Percentiles rank a stretch among this genome's conserved stretches.
These are phyloP conservation scores for Lathyrus sativus DNA, from an alignment of 306 rosid genomes.

Conservation along the genomic window DNA sequence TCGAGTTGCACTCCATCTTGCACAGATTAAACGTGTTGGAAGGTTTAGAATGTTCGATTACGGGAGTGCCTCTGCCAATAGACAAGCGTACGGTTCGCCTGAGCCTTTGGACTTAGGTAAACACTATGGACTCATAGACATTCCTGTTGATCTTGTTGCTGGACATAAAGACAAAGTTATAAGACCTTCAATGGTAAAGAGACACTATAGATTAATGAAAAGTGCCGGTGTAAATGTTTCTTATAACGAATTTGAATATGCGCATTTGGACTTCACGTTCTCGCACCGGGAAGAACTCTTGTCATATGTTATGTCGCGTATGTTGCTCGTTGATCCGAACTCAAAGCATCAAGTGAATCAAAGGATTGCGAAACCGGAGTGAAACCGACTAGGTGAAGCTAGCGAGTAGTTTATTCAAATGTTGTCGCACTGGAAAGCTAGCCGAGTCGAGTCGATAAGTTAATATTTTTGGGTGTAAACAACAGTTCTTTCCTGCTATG, in stretches of 20 bases:
- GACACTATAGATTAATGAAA: slow-evolving; percentile 76
- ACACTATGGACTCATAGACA: slow-evolving; percentile 59
- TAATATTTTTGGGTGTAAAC: neutral
- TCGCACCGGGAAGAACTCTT: slow-evolving; percentile 89
- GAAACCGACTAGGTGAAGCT: slow-evolving; percentile 33
- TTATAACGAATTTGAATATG: slow-evolving; percentile 77
- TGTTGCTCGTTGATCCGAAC: slow-evolving; percentile 63
- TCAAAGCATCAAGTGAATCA: slow-evolving; percentile 44
- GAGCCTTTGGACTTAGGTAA: slow-evolving; percentile 78
- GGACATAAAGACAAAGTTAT: slow-evolving; percentile 88
- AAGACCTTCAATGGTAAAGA: slow-evolving; percentile 81
- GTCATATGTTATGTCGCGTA: slow-evolving; percentile 78
- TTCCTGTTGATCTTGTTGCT: slow-evolving; percentile 89
- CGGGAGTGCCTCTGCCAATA: slow-evolving; percentile 60
- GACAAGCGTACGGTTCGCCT: slow-evolving; percentile 61
- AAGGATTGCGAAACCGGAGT: slow-evolving; percentile 40
- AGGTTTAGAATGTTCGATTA: slow-evolving; percentile 77
- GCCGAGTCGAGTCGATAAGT: neutral
- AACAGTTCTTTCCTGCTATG: slow-evolving; percentile 25
- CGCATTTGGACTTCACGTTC: slow-evolving; percentile 93
- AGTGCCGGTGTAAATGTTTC: slow-evolving; percentile 62
- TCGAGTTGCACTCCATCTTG: slow-evolving; percentile 74
- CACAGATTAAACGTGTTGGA: slow-evolving; percentile 76
- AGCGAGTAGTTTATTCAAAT: slow-evolving; percentile 3
- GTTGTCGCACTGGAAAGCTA: neutral